Evolutionary conservation across 768 basidiomycete genomes (phyloP), one percentile per base, ranked within the genome.

Genomic region (Mycena filopes): DNA sequence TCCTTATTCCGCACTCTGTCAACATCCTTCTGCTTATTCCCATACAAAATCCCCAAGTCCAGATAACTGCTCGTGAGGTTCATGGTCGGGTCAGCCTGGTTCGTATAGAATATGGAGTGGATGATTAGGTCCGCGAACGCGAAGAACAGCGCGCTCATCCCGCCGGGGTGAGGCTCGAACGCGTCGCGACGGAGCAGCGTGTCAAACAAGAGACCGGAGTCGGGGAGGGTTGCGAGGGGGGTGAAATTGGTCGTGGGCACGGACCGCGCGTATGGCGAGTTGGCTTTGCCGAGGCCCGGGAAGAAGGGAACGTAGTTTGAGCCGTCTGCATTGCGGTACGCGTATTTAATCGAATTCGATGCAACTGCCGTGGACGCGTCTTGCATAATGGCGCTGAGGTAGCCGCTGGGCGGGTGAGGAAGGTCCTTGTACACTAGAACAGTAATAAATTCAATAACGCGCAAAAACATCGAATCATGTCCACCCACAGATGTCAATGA

Each of bases 61-160:
- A 95, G 81, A 76, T 95, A 95, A 70, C 88, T 89, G 73, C 87
- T 89, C 0, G 87, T 77, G 45, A 85, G 77, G 71, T 95, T 95
- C 60, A 86, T 82, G 1, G 80, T 81, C 74, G 77, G 80, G 72
- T 89, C 81, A 4, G 21, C 47, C 36, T 72, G 77, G 63, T 83
- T 88, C 9, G 84, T 84, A 67, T 89, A 79, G 80, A 95, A 95
- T 67, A 90, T 82, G 58, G 79, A 82, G 75, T 94, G 92, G 69
- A 91, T 92, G 63, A 94, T 80, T 60, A 93, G 77, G 70, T 92
- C 84, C 15, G 92, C 92, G 70, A 94, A 92, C 0, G 92, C 89
- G 69, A 93, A 94, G 77, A 93, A 90, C 21, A 91, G 77, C 63
- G 86, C 84, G 16, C 89, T 91, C 47, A 94, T 84, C 21, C 92